Conservation (phyloP, 164 flowering plant species). For the Nymphaea colorata region DNA sequence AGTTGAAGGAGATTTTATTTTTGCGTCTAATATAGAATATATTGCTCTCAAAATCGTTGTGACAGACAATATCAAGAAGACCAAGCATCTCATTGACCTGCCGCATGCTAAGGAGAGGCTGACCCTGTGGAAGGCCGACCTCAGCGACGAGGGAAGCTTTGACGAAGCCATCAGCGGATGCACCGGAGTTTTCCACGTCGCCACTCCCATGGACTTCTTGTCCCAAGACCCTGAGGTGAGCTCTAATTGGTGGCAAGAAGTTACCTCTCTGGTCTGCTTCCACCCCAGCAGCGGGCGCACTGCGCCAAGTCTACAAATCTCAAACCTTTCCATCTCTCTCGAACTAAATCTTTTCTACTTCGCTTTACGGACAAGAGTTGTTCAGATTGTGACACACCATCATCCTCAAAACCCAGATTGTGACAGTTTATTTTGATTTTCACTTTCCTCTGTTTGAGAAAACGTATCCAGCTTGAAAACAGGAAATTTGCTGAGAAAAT, state of each 20-base stretch:
- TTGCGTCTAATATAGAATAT: slow-evolving; percentile 2
- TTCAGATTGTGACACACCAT: too few relatives aligned
- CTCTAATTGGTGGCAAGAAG: too few relatives aligned
- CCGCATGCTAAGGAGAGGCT: slow-evolving; percentile 9
- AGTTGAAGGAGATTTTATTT: not conserved
- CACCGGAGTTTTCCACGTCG: slow-evolving; percentile 16
- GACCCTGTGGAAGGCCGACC: slow-evolving; percentile 19
- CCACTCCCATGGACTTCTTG: slow-evolving; percentile 21
- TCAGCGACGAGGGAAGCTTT: slow-evolving; percentile 18
- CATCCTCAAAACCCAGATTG: too few relatives aligned
- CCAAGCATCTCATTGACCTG: slow-evolving; percentile 14
- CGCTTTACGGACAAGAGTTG: too few relatives aligned
- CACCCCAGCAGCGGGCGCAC: too few relatives aligned
- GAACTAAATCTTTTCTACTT: too few relatives aligned
- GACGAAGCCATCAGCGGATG: slow-evolving; percentile 12
- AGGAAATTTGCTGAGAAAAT: too few relatives aligned
- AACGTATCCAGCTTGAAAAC: too few relatives aligned
- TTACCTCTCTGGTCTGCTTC: too few relatives aligned
- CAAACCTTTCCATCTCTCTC: not conserved
- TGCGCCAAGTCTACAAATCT: not conserved
- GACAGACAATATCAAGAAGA: slow-evolving; percentile 9
- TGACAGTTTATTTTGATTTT: too few relatives aligned
- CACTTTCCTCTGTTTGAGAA: too few relatives aligned
- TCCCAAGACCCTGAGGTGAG: slow-evolving; percentile 19
- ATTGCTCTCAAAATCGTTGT: not conserved